Evolutionary conservation across 1,139 yeast species (phyloP).

Genomic region (Yamadazyma conglobata): DNA sequence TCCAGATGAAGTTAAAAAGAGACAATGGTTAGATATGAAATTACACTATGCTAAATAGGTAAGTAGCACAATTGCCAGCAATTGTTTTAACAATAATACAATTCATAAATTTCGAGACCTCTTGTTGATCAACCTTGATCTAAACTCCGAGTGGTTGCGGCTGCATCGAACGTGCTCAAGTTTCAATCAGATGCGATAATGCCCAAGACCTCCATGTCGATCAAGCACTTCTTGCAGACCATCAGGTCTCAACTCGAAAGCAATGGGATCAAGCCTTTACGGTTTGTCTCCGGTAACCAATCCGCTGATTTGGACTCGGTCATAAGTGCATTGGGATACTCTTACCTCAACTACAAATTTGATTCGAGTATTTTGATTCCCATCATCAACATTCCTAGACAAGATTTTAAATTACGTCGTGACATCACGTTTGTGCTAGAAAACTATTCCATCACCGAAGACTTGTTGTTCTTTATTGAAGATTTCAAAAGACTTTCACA

Average conservation of each 20-base stretch:
- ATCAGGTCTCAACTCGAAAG: conserved; percentile 8
- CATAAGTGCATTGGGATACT: conserved; percentile 66
- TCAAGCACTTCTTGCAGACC: conserved; percentile 12
- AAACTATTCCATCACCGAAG: conserved; percentile 44
- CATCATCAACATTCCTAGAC: conserved; percentile 64
- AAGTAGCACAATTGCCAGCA: no score
- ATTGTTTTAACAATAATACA: no score
- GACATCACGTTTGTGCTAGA: conserved; percentile 61
- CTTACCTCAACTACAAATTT: conserved; percentile 47
- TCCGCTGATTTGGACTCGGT: conserved; percentile 87
- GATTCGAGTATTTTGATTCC: conserved; percentile 46
- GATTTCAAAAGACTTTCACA: conserved; percentile 37
- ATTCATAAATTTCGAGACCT: no score
- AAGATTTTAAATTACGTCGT: conserved; percentile 63
- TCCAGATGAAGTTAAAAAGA: conserved; percentile 59
- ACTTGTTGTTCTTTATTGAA: conserved; percentile 60
- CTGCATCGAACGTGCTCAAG: no score
- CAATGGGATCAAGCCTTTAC: conserved; percentile 17
- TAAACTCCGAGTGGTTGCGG: no score
- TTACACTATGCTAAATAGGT: conserved; percentile 81
- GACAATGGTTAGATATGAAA: conserved; percentile 82
- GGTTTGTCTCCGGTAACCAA: conserved; percentile 79
- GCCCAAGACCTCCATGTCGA: no score
- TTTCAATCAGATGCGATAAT: no score
- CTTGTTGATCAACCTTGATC: no score